Base-by-base conservation (phyloP, 1,139 yeast genomes). In the Debaryomycetaceae sp. region DNA sequence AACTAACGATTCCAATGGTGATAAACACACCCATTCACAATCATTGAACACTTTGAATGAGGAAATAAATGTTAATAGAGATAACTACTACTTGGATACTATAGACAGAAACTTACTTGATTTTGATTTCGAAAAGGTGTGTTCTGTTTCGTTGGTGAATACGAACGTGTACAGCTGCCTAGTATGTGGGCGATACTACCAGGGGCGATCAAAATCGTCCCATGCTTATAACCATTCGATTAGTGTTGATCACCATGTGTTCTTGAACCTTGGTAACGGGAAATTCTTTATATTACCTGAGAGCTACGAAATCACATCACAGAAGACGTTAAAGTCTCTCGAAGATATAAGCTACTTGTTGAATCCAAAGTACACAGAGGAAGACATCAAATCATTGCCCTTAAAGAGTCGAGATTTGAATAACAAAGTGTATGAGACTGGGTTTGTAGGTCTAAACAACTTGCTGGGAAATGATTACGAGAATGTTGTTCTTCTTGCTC, bases 201-300 rank as follows among this genome's bases (percentile, higher is more conserved):
- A 81, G 50, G 95, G 95, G 0, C 67, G 89, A 18, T 75, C 81
- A 1, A 62, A 60, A 41, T 58, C 74, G 11, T 78, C 92, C 0
- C 83, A 83, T 16, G 91, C 92, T 0, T 84, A 80, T 52, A 57
- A 67, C 33, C 95, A 87, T 56, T 70, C 89, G 3, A 69, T 87
- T 19, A 74, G 79, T 42, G 71, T 63, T 3, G 71, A 73, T 46
- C 92, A 85, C 53, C 87, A 79, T 53, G 75, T 84, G 1, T 87
- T 67, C 51, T 66, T 86, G 41, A 81, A 78, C 49, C 64, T 85
- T 35, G 58, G 61, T 13, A 74, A 73, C 1, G 57, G 68, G 33
- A 74, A 67, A 41, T 70, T 76, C 19, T 82, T 78, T 51, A 58
- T 75, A 3, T 61, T 87, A 14, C 95, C 95, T 0, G 91, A 83